These are phyloP conservation scores for Vigna hirtella DNA, from an alignment of 306 rosid species.

Conservation along the genomic window DNA sequence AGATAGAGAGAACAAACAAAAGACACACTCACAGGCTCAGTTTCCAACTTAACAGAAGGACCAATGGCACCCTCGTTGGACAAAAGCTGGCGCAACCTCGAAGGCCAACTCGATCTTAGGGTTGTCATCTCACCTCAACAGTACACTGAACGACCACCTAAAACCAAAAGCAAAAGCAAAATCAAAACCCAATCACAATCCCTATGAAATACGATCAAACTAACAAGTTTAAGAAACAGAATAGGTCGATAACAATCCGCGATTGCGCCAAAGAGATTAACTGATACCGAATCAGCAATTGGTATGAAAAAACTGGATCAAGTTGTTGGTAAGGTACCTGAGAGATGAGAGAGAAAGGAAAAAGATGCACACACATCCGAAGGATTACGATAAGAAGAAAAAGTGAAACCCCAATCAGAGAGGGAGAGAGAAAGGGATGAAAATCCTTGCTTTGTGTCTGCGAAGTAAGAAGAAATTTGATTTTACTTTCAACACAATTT, in stretches of 20 bases:
- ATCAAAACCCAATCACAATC: conserved; percentile 1
- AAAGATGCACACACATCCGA: conserved; percentile 75
- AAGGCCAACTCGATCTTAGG: conserved; percentile 91
- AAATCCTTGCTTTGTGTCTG: conserved; percentile 41
- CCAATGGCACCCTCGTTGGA: conserved; percentile 86
- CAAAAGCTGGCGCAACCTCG: conserved; percentile 92
- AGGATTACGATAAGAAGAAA: conserved; percentile 33
- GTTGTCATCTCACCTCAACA: conserved; percentile 87
- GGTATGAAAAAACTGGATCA: conserved; percentile 45
- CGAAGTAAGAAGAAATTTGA: conserved; percentile 23
- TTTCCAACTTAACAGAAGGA: conserved; percentile 81
- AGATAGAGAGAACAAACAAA: neutral
- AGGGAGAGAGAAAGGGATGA: conserved; percentile 8
- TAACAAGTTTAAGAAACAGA: conserved; percentile 1
- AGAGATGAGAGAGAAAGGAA: conserved; percentile 63
- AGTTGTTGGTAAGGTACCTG: conserved; percentile 58
- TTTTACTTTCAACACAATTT: conserved; percentile 31
- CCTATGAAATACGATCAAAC: neutral
- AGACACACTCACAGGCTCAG: conserved; percentile 79
- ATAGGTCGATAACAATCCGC: conserved; percentile 30
- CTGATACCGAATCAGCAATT: conserved; percentile 12
- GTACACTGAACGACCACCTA: conserved; percentile 64
- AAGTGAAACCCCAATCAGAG: conserved; percentile 48
- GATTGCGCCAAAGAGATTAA: conserved; percentile 37
- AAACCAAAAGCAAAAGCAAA: neutral